Evolutionary conservation across 805 yeast genomes (phyloP), one percentile per base, ranked within the genome.

Genomic region (Hanseniaspora mollemarum): DNA sequence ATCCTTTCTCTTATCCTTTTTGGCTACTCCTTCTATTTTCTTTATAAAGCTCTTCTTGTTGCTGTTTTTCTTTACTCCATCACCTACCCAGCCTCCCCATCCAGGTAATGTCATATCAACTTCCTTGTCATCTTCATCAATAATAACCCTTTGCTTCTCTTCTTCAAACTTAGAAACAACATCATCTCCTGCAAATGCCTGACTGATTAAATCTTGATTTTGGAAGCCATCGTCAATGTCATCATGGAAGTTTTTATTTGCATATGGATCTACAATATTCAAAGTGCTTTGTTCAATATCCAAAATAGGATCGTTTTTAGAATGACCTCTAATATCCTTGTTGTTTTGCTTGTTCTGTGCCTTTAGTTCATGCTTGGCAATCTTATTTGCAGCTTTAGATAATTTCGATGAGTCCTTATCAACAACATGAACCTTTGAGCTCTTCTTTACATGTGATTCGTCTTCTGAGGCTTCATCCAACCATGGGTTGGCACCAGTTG

Each of bases 41-140:
- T 83, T 78, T 32, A 81, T 72, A 51, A 83, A 72, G 62, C 79
- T 82, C 62, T 77, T 75, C 62, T 76, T 78, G 61, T 74, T 63
- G 39, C 73, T 54, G 63, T 69, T 62, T 53, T 60, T 66, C 55
- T 62, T 66, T 10, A 67, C 62, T 19, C 74, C 73, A 9, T 75
- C 77, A 35, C 96, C 96, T 10, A 90, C 83, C 98, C 98, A 92
- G 40, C 83, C 84, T 43, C 97, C 97, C 96, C 97, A 92, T 1
- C 98, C 98, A 2, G 96, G 97, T 48, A 88, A 67, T 0, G 95
- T 82, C 43, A 83, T 68, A 62, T 88, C 95, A 53, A 83, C 81
- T 59, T 81, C 87, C 61, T 86, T 75, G 65, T 90, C 96, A 53
- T 79, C 96, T 64, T 90, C 96, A 43, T 83, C 87, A 40, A 70